Percentiles rank a stretch among this genome's conserved stretches.
These are phyloP conservation scores for Daldinia loculata DNA, from an alignment of 495 filamentous ascomycete genomes.

Conservation along the genomic window DNA sequence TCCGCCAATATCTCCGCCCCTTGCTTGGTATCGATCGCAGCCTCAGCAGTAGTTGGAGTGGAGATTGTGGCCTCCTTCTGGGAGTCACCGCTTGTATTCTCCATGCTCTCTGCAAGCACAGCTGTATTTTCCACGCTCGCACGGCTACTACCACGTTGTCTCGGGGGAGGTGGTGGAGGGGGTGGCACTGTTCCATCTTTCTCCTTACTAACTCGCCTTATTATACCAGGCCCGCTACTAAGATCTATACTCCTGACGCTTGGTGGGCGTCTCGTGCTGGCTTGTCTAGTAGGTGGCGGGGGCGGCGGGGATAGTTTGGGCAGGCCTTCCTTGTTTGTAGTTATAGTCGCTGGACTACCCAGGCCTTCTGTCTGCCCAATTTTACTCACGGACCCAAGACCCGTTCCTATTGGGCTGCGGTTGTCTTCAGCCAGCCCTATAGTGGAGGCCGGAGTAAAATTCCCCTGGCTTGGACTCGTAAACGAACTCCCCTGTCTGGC, in stretches of 20 bases:
- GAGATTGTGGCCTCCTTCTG: slow-evolving; percentile 41
- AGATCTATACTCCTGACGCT: slow-evolving; percentile 51
- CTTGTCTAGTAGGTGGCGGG: slow-evolving; percentile 53
- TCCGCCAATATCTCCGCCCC: slow-evolving; percentile 69
- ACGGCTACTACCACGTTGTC: slow-evolving; percentile 63
- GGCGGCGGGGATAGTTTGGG: slow-evolving; percentile 53
- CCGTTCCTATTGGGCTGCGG: slow-evolving; percentile 22
- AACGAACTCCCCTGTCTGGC: slow-evolving; percentile 42
- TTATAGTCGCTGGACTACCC: slow-evolving; percentile 15
- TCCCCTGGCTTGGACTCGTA: slow-evolving; percentile 30
- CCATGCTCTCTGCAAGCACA: slow-evolving; percentile 28
- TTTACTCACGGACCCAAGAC: slow-evolving; percentile 9
- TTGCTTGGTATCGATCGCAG: slow-evolving; percentile 16
- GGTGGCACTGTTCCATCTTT: slow-evolving; percentile 36
- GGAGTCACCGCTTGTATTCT: slow-evolving; percentile 21
- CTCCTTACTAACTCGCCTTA: slow-evolving; percentile 41
- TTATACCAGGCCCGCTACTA: slow-evolving; percentile 37
- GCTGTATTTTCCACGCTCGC: slow-evolving; percentile 54
- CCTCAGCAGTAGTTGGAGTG: background rate
- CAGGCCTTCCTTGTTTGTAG: slow-evolving; percentile 33
- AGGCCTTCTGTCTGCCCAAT: slow-evolving; percentile 14
- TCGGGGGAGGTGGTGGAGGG: slow-evolving; percentile 68
- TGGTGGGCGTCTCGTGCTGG: slow-evolving; percentile 49
- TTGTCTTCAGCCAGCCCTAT: slow-evolving; percentile 30
- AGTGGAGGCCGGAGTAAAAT: slow-evolving; percentile 8